Percentiles rank a stretch among this genome's conserved stretches.
These are phyloP conservation scores for Cochlearia excelsa DNA, from an alignment of 345 rosid genomes.

Conservation along the genomic window DNA sequence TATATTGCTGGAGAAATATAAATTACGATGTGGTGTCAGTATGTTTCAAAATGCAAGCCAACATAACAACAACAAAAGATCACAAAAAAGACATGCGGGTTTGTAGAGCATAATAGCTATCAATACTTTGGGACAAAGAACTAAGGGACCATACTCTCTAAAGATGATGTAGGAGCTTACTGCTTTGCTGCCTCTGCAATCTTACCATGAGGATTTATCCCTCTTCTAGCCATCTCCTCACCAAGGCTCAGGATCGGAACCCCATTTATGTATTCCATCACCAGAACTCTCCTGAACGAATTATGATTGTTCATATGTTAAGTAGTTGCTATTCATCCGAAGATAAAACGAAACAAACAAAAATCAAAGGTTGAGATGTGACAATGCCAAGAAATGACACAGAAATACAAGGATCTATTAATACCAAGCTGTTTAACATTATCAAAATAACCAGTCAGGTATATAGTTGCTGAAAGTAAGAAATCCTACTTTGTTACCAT, in stretches of 20 bases:
- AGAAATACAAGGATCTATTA: not conserved
- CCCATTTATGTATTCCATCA: slow-evolving; percentile 90
- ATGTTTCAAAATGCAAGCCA: slow-evolving; percentile 16
- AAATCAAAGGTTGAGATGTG: slow-evolving; percentile 15
- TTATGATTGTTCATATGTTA: slow-evolving; percentile 6
- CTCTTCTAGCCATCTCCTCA: slow-evolving; percentile 87
- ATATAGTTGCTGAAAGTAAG: not conserved
- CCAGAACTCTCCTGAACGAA: slow-evolving; percentile 61
- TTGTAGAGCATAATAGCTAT: slow-evolving; percentile 21
- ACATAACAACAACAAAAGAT: not conserved
- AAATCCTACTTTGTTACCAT: slow-evolving; percentile 65
- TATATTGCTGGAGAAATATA: slow-evolving; percentile 55
- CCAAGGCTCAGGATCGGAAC: slow-evolving; percentile 87
- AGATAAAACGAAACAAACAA: not conserved
- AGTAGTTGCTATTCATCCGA: slow-evolving; percentile 12
- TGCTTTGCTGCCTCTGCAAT: slow-evolving; percentile 77
- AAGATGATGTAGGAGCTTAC: slow-evolving; percentile 57
- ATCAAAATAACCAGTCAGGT: not conserved
- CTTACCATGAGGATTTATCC: slow-evolving; percentile 79
- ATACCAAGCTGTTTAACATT: not conserved
- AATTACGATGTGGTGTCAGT: slow-evolving; percentile 13
- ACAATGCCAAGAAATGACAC: not conserved
- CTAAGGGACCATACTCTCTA: slow-evolving; percentile 38
- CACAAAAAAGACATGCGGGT: not conserved
- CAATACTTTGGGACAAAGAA: not conserved